Conservation (phyloP, 305 asterid species). For the Solanum hybrid region DNA sequence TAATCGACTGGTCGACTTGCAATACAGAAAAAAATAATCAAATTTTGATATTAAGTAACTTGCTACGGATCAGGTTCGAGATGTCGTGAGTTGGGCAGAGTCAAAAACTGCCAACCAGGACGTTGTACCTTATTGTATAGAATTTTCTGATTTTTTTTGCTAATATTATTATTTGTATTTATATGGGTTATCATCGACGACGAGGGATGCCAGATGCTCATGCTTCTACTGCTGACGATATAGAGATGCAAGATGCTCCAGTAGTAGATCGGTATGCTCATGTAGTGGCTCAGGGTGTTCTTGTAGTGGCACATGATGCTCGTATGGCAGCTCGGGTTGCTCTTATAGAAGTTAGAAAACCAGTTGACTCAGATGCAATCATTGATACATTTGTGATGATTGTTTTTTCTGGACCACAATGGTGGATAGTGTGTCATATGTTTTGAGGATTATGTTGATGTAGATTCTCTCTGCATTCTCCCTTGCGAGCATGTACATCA, state of each 20-base stretch:
- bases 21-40: background rate
- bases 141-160: no score
- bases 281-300: background rate
- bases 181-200: no score
- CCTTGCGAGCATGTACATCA: background rate
- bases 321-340: background rate
- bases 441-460: background rate
- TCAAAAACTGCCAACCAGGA: no score
- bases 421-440: background rate
- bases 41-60: background rate
- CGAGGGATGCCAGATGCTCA: background rate
- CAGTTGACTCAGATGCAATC: background rate
- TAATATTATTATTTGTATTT: no score
- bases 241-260: background rate
- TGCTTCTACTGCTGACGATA: no score
- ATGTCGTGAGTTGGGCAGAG: no score
- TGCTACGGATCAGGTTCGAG: no score
- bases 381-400: no score
- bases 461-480: background rate
- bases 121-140: no score
- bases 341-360: background rate
- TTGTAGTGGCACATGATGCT: background rate
- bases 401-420: background rate
- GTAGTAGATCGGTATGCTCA: background rate
- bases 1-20: background rate